Evolutionary conservation across 148 eudicot genomes (phyloP).

Genomic region (Suaeda aralocaspica): DNA sequence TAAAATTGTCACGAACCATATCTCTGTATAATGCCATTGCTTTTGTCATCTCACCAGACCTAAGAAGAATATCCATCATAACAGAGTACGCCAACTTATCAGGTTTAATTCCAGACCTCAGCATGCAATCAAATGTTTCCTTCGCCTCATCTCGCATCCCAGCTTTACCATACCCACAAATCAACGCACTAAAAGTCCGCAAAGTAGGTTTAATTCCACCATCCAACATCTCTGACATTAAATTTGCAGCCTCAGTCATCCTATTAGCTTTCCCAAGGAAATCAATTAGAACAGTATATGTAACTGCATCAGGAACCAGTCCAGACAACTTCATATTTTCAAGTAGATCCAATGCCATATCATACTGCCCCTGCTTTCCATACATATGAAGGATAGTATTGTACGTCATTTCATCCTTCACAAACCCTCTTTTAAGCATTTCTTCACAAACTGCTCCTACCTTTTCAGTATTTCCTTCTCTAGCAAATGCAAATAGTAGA

Average conservation of each 20-base stretch:
- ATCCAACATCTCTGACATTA: conserved; percentile 93
- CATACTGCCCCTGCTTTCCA: conserved; percentile 71
- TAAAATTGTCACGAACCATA: conserved; percentile 62
- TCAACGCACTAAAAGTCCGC: conserved; percentile 84
- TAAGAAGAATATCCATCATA: conserved; percentile 74
- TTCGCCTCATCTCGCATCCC: conserved; percentile 72
- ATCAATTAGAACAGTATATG: conserved; percentile 86
- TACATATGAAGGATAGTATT: conserved; percentile 95
- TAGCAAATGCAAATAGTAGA: conserved; percentile 77
- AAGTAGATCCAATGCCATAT: conserved; percentile 59
- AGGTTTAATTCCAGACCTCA: conserved; percentile 72
- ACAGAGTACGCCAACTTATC: conserved; percentile 83
- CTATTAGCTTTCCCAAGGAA: conserved; percentile 83
- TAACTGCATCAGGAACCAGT: conserved; percentile 81
- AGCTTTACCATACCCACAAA: conserved; percentile 93
- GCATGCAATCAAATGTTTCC: conserved; percentile 73
- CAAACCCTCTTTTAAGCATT: conserved; percentile 79
- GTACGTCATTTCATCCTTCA: conserved; percentile 89
- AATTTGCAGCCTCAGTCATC: conserved; percentile 68
- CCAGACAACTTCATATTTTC: conserved; percentile 74
- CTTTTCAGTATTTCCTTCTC: conserved; percentile 76
- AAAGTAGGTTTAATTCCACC: conserved; percentile 73
- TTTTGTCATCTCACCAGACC: conserved; percentile 52
- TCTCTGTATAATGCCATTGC: conserved; percentile 58
- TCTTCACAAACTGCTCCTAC: conserved; percentile 62